Evolutionary conservation across 345 rosid species (phyloP).

Genomic region (Eutrema japonicum): DNA sequence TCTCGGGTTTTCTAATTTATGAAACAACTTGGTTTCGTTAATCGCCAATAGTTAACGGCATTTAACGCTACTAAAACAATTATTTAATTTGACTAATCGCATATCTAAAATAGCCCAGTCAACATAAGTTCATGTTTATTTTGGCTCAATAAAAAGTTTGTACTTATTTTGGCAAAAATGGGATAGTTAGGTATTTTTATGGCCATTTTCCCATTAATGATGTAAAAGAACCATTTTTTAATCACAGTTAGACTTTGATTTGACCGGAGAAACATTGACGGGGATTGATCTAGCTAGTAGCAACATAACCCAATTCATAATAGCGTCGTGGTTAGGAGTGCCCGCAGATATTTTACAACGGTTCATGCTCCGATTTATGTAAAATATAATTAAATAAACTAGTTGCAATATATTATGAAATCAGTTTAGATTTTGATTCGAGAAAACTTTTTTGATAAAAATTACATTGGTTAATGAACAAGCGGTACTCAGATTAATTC

Average conservation of each 20-base stretch:
- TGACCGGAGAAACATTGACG: neutral
- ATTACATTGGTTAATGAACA: neutral
- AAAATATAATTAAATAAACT: neutral
- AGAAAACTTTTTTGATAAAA: neutral
- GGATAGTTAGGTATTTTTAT: too few relatives aligned
- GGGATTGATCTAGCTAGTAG: slow-evolving; percentile 1
- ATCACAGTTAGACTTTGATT: slow-evolving; percentile 4
- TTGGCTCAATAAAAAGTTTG: too few relatives aligned
- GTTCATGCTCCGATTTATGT: neutral
- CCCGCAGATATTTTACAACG: neutral
- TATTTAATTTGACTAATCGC: too few relatives aligned
- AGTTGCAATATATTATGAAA: neutral
- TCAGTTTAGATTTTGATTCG: neutral
- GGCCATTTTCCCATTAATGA: too few relatives aligned
- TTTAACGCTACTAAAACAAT: too few relatives aligned
- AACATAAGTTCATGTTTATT: too few relatives aligned
- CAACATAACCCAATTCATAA: neutral
- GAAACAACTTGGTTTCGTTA: too few relatives aligned
- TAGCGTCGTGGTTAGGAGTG: neutral
- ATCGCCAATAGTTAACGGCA: too few relatives aligned
- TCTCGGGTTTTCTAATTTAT: too few relatives aligned
- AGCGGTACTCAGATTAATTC: too few relatives aligned
- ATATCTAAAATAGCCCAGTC: too few relatives aligned
- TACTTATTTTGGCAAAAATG: too few relatives aligned
- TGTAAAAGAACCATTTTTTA: neutral